Percentiles rank a stretch among this genome's conserved stretches.
These are phyloP conservation scores for Pisolithus thermaeus DNA, from an alignment of 1,284 basidiomycete genomes.

Conservation along the genomic window DNA sequence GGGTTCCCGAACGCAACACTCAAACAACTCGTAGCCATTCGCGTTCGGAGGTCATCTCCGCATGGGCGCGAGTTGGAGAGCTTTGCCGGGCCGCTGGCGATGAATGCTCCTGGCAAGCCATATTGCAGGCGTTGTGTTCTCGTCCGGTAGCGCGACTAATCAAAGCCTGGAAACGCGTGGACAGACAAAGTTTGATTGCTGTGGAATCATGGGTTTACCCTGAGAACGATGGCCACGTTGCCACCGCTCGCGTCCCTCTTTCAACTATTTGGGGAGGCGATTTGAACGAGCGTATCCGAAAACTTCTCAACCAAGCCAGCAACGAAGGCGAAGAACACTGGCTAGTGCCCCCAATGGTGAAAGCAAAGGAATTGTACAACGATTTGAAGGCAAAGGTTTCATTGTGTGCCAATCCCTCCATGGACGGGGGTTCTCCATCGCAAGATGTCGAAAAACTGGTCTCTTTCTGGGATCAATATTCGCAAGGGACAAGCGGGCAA, in stretches of 20 bases:
- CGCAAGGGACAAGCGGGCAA: conserved; percentile 32
- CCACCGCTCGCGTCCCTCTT: conserved; percentile 36
- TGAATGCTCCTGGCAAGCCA: conserved; percentile 71
- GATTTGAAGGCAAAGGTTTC: conserved; percentile 45
- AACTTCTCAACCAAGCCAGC: conserved; percentile 35
- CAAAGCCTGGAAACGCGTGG: conserved; percentile 72
- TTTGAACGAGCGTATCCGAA: conserved; percentile 29
- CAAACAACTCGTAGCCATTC: conserved; percentile 55
- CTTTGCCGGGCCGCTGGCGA: conserved; percentile 62
- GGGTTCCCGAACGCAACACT: conserved; percentile 35
- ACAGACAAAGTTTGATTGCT: conserved; percentile 46
- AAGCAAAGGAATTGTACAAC: conserved; percentile 46
- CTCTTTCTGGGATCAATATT: conserved; percentile 48
- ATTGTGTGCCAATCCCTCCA: conserved; percentile 41
- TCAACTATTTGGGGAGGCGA: conserved; percentile 69
- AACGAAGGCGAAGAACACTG: conserved; percentile 39
- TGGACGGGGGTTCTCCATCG: conserved; percentile 25
- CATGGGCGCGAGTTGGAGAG: conserved; percentile 69
- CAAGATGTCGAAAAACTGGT: conserved; percentile 45
- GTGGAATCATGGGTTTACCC: conserved; percentile 63
- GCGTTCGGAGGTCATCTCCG: conserved; percentile 62
- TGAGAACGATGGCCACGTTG: conserved; percentile 31
- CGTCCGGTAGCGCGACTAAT: conserved; percentile 68
- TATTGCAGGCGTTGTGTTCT: conserved; percentile 60
- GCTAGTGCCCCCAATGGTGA: conserved; percentile 35